These are phyloP conservation scores for Cardiospermum halicacabum DNA, from an alignment of 345 rosid genomes.

Conservation along the genomic window DNA sequence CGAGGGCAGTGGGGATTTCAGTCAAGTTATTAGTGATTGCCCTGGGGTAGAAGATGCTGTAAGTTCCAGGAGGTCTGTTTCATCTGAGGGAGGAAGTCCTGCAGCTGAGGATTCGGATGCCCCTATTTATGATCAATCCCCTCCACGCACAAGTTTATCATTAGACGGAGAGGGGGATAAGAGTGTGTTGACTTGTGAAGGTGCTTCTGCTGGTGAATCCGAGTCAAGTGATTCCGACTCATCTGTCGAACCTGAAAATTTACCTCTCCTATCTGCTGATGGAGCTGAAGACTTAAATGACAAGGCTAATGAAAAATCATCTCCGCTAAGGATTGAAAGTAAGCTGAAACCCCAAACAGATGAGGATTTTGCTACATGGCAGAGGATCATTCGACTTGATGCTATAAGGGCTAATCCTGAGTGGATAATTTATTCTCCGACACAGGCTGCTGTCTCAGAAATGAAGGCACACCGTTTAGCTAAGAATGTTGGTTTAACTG, in stretches of 20 bases:
- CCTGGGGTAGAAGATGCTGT: conserved; percentile 35
- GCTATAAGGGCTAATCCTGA: conserved; percentile 85
- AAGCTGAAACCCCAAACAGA: conserved; percentile 32
- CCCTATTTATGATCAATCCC: conserved; percentile 7
- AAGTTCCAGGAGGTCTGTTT: conserved; percentile 29
- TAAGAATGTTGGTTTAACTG: conserved; percentile 60
- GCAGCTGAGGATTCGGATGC: conserved; percentile 26
- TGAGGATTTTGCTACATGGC: conserved; percentile 84
- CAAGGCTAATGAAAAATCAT: conserved; percentile 25
- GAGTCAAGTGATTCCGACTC: conserved; percentile 53
- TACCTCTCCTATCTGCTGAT: conserved; percentile 34
- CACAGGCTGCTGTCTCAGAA: conserved; percentile 63
- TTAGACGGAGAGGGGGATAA: conserved; percentile 40
- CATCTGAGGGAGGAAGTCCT: conserved; percentile 21
- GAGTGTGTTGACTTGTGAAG: conserved; percentile 45
- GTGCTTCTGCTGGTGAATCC: conserved; percentile 38
- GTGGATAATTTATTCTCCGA: conserved; percentile 63
- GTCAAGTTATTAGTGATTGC: conserved; percentile 50
- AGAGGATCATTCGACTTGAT: conserved; percentile 86
- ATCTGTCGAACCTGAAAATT: conserved; percentile 48
- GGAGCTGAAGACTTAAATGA: conserved; percentile 24
- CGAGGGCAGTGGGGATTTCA: conserved; percentile 35
- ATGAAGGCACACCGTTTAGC: conserved; percentile 53
- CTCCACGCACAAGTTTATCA: conserved; percentile 15
- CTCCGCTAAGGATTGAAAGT: conserved; percentile 29